Conservation (phyloP, 2,329 filamentous ascomycete species). For the Colletotrichum cereale region DNA sequence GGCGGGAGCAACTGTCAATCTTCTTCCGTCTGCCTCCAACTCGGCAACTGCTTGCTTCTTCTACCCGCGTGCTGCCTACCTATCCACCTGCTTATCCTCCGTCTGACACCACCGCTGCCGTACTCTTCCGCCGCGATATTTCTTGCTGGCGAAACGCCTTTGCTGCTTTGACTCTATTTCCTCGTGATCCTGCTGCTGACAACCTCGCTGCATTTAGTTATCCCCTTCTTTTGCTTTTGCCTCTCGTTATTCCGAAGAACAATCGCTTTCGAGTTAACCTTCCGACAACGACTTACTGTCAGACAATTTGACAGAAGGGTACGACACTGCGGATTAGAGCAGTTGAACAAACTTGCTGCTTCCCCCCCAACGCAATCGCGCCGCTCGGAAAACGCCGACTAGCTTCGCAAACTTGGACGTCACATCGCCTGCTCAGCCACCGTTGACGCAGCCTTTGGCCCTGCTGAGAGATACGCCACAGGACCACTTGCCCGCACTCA, state of each 20-base stretch:
- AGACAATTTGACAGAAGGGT: not conserved
- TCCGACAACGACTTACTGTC: not conserved
- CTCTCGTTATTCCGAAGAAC: constrained; percentile 4
- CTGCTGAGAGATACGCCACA: constrained; percentile 2
- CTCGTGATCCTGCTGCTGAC: constrained; percentile 32
- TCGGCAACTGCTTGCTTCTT: constrained; percentile 3
- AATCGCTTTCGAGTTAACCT: constrained; percentile 9
- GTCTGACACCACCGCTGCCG: constrained; percentile 13
- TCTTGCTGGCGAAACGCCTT: constrained; percentile 4
- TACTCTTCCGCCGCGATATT: constrained; percentile 20
- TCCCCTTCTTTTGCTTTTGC: constrained; percentile 20
- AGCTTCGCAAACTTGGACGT: constrained; percentile 5
- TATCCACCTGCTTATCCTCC: constrained; percentile 9
- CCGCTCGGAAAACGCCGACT: not conserved
- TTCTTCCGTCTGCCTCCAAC: not conserved
- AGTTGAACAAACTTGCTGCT: not conserved
- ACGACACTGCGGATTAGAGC: not conserved
- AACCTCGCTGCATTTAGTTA: constrained; percentile 1
- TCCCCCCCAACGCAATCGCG: not conserved
- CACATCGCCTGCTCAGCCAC: constrained; percentile 4
- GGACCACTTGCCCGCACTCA: not conserved
- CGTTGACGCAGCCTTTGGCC: not conserved
- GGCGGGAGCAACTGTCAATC: not conserved
- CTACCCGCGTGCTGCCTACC: not conserved
- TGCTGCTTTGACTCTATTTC: constrained; percentile 7